phyloP scores from a whole-genome alignment of 2,329 filamentous ascomycete genomes.

The Fusarium praegraminearum region DNA sequence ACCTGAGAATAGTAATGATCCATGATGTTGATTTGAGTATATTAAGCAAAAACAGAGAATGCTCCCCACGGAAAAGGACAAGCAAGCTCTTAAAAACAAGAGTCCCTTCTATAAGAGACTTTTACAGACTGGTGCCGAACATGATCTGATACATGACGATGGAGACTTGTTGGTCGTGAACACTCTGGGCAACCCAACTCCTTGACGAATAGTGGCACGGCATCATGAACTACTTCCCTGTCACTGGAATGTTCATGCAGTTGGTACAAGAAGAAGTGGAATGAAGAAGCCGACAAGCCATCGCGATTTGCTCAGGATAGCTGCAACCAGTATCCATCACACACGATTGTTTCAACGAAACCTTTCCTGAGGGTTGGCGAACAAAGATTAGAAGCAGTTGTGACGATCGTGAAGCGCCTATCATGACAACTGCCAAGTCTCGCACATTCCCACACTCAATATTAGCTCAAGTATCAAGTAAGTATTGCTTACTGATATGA shows the following conservation, averaged over 20 bases:
- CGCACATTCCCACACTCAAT: background rate
- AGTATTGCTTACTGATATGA: background rate
- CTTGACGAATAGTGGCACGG: constrained; percentile 3
- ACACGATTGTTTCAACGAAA: background rate
- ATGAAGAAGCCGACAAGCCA: constrained; percentile 4
- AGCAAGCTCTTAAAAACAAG: background rate
- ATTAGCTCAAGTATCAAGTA: background rate
- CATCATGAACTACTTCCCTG: constrained; percentile 18
- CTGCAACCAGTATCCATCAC: background rate
- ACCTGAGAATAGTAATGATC: constrained; percentile 3
- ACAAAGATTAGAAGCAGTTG: background rate
- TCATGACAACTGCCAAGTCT: background rate
- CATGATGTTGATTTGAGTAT: constrained; percentile 19
- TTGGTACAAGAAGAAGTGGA: background rate
- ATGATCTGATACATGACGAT: constrained; percentile 29
- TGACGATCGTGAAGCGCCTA: background rate
- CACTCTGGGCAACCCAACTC: background rate
- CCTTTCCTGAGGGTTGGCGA: background rate
- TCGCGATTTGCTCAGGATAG: background rate
- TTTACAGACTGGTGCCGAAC: constrained; percentile 20
- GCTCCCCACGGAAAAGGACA: background rate
- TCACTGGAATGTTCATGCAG: constrained; percentile 9
- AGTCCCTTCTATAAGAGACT: background rate
- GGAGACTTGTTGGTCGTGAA: constrained; percentile 5
- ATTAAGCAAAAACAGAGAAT: background rate